A percentile compares a stretch with the other conserved stretches of the same genome.
These are phyloP conservation scores for Pseudonitzschia multiseries DNA, from an alignment of 108 stramenopile species.

Conservation along the genomic window DNA sequence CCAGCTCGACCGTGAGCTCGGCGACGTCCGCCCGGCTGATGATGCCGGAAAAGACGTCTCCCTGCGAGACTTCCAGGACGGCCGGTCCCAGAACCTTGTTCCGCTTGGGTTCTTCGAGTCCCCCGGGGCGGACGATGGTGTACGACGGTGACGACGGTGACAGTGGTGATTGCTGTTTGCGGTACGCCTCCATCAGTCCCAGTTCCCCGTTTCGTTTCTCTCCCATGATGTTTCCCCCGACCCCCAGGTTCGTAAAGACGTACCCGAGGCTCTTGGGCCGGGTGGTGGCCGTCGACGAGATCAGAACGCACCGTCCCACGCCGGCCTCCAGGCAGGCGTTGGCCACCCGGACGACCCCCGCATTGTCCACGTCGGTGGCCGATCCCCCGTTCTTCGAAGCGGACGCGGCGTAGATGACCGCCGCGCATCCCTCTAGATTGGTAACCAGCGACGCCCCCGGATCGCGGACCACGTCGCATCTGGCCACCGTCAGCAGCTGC, in stretches of 20 bases:
- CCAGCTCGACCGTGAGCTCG: constrained; percentile 39
- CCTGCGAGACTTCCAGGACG: constrained; percentile 47
- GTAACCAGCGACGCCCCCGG: background rate
- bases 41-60: constrained; percentile 50
- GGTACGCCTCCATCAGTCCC: constrained; percentile 13
- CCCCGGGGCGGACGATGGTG: constrained; percentile 55
- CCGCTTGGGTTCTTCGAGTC: constrained; percentile 36
- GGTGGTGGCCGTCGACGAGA: constrained; percentile 47
- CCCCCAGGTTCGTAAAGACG: constrained; percentile 44
- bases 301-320: constrained; percentile 37
- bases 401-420: constrained; percentile 57
- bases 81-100: constrained; percentile 33
- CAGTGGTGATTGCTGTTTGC: background rate
- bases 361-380: constrained; percentile 32
- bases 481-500: background rate
- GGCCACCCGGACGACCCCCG: constrained; percentile 36
- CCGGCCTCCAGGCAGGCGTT: constrained; percentile 13
- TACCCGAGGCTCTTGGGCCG: constrained; percentile 51
- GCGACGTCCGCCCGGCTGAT: constrained; percentile 56
- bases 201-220: constrained; percentile 41
- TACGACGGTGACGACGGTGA: constrained; percentile 17
- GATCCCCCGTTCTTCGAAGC: constrained; percentile 51
- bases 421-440: background rate
- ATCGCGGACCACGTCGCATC: background rate
- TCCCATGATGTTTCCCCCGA: constrained; percentile 45